A percentile compares a stretch with the other conserved stretches of the same genome.
Conservation (phyloP, 768 basidiomycete species). For the Lactifluus echinatus region DNA sequence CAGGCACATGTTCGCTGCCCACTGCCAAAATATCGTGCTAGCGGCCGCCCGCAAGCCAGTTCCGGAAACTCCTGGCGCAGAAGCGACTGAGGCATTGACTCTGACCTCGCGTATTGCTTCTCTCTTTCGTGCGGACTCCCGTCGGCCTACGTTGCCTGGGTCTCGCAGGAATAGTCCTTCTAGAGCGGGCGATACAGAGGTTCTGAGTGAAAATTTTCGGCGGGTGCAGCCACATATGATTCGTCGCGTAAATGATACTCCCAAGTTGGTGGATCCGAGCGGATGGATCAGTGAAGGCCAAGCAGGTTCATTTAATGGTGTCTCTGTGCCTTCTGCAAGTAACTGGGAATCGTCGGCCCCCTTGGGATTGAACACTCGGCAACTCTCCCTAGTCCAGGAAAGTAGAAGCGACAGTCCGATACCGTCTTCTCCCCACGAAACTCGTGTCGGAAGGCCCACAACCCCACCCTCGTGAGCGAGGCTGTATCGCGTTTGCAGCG, state of each 20-base stretch:
- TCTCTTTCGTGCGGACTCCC: conserved; percentile 1
- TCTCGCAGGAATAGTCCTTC: not conserved
- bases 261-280: conserved; percentile 63
- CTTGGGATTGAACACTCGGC: not conserved
- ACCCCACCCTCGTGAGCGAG: not conserved
- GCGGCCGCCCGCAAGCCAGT: conserved; percentile 11
- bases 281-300: conserved; percentile 54
- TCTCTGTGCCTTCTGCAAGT: not conserved
- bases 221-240: conserved; percentile 66
- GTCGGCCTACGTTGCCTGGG: not conserved
- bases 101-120: conserved; percentile 5
- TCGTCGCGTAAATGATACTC: conserved; percentile 57
- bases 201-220: not conserved
- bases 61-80: not conserved
- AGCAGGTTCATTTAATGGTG: conserved; percentile 12
- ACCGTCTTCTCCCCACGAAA: not conserved
- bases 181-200: not conserved
- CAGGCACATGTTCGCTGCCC: conserved; percentile 17
- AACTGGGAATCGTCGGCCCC: not conserved
- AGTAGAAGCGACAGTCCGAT: not conserved
- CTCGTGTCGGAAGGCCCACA: not conserved
- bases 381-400: not conserved
- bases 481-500: not conserved
- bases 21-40: conserved; percentile 16
- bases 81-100: conserved; percentile 28